Evolutionary conservation across 768 basidiomycete genomes (phyloP), one percentile per base, ranked within the genome.

Genomic region (Ramaria sp.): DNA sequence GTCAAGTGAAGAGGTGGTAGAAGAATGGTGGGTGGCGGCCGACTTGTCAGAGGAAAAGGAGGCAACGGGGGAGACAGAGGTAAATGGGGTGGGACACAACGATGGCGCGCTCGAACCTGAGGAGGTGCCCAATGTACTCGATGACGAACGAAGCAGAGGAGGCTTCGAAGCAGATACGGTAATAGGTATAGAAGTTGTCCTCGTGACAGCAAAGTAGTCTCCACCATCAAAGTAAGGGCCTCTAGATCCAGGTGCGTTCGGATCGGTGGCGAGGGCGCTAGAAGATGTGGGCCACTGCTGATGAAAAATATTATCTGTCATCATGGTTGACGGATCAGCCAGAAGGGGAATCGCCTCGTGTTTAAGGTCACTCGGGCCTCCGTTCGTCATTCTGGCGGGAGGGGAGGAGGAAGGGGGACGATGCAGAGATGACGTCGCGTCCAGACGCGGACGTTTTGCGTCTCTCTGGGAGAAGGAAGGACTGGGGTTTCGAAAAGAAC

Each of bases 31-130:
- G 12, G 59, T 59, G 5, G 59, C 54, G 15, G 54, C 59, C 37
- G 59, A 59, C 15, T 54, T 55, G 37, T 59, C 54, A 30, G 59
- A 55, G 19, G 54, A 51, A 27, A 59, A 55, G 20, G 59, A 56
- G n/a, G 59, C 27, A 19, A 52, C 17, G 15, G 59, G 52, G 34
- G 59, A 55, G 13, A 42, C 20, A 37, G 55, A 57, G 7, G 19
- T 27, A 20, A 57, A 57, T 20, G 41, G 54, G 12, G 43, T 45
- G 30, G 48, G 38, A 27, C 27, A 43, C 24, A 22, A 22, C 9
- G 34, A 49, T 9, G 24, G 38, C 4, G 13, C 33, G 30, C 19
- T 15, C 11, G 7, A 13, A 37, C 19, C 37, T 34, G 24, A 31
- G 20, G n/a, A 37, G 33, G 33, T 13, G 27, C 17, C 34, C 9